These are phyloP conservation scores for Stylonectria norvegica DNA, from an alignment of 2,329 filamentous ascomycete species.

Conservation along the genomic window DNA sequence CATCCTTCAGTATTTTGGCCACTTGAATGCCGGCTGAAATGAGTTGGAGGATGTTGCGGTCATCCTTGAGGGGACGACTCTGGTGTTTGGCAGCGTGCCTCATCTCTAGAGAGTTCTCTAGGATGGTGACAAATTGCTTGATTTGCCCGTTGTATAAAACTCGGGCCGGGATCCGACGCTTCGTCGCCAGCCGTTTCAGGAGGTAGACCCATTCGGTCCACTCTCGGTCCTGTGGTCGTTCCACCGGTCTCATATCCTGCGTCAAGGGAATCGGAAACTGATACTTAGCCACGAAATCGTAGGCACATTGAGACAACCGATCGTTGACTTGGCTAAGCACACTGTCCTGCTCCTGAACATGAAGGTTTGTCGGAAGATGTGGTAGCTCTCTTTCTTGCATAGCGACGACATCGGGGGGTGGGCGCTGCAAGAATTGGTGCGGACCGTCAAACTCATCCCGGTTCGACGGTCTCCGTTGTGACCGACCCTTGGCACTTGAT, in stretches of 20 bases:
- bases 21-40: constrained; percentile 86
- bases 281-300: constrained; percentile 87
- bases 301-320: constrained; percentile 78
- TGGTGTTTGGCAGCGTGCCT: constrained; percentile 80
- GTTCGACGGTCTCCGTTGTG: constrained; percentile 71
- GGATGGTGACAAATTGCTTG: constrained; percentile 82
- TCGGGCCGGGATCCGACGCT: constrained; percentile 77
- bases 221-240: constrained; percentile 72
- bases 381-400: constrained; percentile 78
- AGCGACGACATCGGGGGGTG: constrained; percentile 66
- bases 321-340: constrained; percentile 80
- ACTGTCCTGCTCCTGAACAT: constrained; percentile 79
- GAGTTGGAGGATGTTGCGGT: constrained; percentile 82
- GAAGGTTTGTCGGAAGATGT: constrained; percentile 76
- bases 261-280: constrained; percentile 85
- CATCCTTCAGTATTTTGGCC: constrained; percentile 82
- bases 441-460: constrained; percentile 88
- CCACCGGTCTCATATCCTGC: constrained; percentile 74
- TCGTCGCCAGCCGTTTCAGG: constrained; percentile 79
- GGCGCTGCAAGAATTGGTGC: constrained; percentile 74
- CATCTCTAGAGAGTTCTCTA: constrained; percentile 88
- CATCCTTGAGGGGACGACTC: constrained; percentile 79
- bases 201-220: constrained; percentile 93
- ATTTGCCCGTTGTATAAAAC: constrained; percentile 88
- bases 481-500: constrained; percentile 45